phyloP scores from a whole-genome alignment of 1,139 yeast genomes.

The Yamadazyma kanchanaburiensis region DNA sequence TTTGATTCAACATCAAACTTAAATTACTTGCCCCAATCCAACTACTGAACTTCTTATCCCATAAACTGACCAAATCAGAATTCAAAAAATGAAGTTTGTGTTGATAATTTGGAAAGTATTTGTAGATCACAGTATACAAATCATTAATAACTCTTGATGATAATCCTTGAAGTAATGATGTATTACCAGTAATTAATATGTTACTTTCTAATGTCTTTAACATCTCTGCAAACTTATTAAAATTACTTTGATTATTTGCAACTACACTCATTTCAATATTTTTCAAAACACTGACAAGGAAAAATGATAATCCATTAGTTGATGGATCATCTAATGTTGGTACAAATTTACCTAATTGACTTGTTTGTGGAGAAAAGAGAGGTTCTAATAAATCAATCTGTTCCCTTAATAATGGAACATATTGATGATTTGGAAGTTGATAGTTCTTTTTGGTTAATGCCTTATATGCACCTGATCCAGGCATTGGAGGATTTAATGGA shows the following conservation, averaged over 20 bases:
- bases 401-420: slow-evolving; percentile 38
- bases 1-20: slow-evolving; percentile 45
- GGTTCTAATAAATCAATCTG: slow-evolving; percentile 49
- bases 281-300: slow-evolving; percentile 37
- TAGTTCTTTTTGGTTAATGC: slow-evolving; percentile 27
- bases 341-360: slow-evolving; percentile 25
- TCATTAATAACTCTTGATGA: slow-evolving; percentile 62
- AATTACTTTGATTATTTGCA: slow-evolving; percentile 22
- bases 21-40: slow-evolving; percentile 71
- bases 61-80: slow-evolving; percentile 31
- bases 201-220: slow-evolving; percentile 49
- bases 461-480: slow-evolving; percentile 16
- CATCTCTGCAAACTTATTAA: slow-evolving; percentile 35
- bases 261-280: slow-evolving; percentile 30
- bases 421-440: slow-evolving; percentile 47
- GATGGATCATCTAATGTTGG: slow-evolving; percentile 36
- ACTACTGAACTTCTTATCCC: slow-evolving; percentile 56
- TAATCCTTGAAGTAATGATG: slow-evolving; percentile 57
- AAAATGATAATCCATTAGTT: slow-evolving; percentile 40
- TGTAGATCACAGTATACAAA: slow-evolving; percentile 42
- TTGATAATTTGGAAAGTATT: slow-evolving; percentile 47
- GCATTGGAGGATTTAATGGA: slow-evolving; percentile 15
- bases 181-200: slow-evolving; percentile 65
- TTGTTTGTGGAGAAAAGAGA: slow-evolving; percentile 50
- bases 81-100: slow-evolving; percentile 6